phyloP scores from a whole-genome alignment of 495 filamentous ascomycete genomes.

The Neurospora sp. region DNA sequence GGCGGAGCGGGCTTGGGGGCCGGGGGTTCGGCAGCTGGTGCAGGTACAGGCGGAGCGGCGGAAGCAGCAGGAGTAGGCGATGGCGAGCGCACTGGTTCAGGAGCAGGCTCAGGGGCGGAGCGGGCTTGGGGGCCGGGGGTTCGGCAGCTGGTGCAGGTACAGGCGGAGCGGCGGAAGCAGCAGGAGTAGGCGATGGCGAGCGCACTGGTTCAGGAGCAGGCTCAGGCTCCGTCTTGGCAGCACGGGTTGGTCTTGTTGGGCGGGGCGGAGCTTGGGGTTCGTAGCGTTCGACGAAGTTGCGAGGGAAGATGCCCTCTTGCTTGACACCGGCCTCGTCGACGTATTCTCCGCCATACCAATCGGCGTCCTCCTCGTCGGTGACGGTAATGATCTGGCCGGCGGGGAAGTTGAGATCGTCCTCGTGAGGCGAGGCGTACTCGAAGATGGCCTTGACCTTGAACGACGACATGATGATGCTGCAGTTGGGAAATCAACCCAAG shows the following conservation, averaged over 20 bases:
- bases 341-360: constrained; percentile 94
- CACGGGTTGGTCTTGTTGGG: constrained; percentile 46
- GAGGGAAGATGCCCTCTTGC: constrained; percentile 86
- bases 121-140: constrained; percentile 28
- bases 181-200: constrained; percentile 10
- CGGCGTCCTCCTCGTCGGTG: constrained; percentile 79
- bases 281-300: constrained; percentile 93
- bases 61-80: too few species aligned
- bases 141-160: constrained; percentile 18
- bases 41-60: too few species aligned
- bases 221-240: constrained; percentile 54
- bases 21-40: too few species aligned
- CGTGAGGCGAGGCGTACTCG: constrained; percentile 83
- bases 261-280: constrained; percentile 85
- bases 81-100: too few species aligned
- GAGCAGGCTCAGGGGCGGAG: too few species aligned
- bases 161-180: constrained; percentile 19
- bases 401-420: constrained; percentile 85
- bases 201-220: constrained; percentile 23
- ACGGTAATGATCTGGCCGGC: constrained; percentile 87
- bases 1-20: too few species aligned
- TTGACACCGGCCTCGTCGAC: constrained; percentile 60
- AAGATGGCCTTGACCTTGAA: constrained; percentile 94
- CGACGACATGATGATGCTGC: constrained; percentile 50
- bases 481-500: neutral